Base-by-base conservation (phyloP, 305 asterid species). In the Petunia hybrid region DNA sequence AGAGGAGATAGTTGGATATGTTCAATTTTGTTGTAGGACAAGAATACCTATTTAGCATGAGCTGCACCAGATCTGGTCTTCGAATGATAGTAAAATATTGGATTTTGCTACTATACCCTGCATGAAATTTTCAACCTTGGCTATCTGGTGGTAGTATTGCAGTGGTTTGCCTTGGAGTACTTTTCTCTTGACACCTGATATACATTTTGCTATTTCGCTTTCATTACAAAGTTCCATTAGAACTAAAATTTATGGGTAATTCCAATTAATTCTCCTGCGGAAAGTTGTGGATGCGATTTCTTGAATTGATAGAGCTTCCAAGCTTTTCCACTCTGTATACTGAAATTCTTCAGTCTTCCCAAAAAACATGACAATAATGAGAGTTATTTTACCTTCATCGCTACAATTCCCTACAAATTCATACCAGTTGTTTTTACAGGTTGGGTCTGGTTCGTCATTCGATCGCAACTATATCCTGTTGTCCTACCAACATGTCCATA, bases 401-500 rank as follows among this genome's bases (percentile, higher is more conserved):
- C 91, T 90, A 95, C 97, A 93, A 84, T 90, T 92, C 36, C 97
- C 98, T 60, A 80, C 84, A 43, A 84, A 84, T 43, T 85, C 89
- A 16, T 77, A 85, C 88, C 79, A 86, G 86, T 84, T 90, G 80
- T 83, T 82, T 48, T 36, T 85, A 78, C 98, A 91, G 40, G 40
- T 87, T 46, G 90, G 85, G 16, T 90, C 90, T 8, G 70, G 41
- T 51, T 89, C 57, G 89, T 2, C 82, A 45, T 90, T 2, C 92
- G 90, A 7, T 83, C 91, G 80, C 98, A 92, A 10, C 90, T 87
- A 42, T 91, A 91, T 9, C 98, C 97, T 4, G 91, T 89, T 36
- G 95, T 79, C 85, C 90, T 92, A 3, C 97, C 97, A 68, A 93
- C 97, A 55, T 93, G 91, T 59, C 97, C 98, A 78, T 92, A 91